Evolutionary conservation across 2,329 filamentous ascomycete species (phyloP).

Genomic region (Phoma sp.): DNA sequence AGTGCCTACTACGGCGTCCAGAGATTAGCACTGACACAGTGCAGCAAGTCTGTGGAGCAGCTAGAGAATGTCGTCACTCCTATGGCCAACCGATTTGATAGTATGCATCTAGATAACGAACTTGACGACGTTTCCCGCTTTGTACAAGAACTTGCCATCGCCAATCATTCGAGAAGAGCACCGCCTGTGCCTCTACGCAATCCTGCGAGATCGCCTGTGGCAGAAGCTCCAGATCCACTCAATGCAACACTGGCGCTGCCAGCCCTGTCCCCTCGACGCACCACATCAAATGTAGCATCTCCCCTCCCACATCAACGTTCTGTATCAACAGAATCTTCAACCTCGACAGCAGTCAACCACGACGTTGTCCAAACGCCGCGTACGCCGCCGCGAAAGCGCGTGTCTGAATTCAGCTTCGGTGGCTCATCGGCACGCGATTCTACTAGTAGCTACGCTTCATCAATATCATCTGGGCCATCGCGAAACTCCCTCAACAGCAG

Average conservation of each 20-base stretch:
- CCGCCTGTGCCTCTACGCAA: constrained; percentile 24
- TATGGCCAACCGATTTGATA: constrained; percentile 43
- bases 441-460: constrained; percentile 82
- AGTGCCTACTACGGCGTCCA: not conserved
- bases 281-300: not conserved
- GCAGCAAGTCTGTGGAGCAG: constrained; percentile 44
- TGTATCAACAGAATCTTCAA: not conserved
- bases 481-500: constrained; percentile 19
- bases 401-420: constrained; percentile 49
- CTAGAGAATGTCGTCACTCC: constrained; percentile 39
- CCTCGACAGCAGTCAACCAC: not conserved
- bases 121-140: constrained; percentile 42
- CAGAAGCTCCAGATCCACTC: constrained; percentile 10
- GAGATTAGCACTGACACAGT: constrained; percentile 13
- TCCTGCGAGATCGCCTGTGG: constrained; percentile 26
- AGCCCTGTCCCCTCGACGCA: not conserved
- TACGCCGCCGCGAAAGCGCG: constrained; percentile 24
- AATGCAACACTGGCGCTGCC: not conserved
- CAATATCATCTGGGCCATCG: constrained; percentile 60
- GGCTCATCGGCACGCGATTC: constrained; percentile 88
- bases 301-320: not conserved
- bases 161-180: constrained; percentile 10
- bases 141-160: constrained; percentile 33
- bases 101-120: constrained; percentile 37
- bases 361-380: not conserved